These are phyloP conservation scores for Wickerhamiella azyma DNA, from an alignment of 805 yeast genomes.

Conservation along the genomic window DNA sequence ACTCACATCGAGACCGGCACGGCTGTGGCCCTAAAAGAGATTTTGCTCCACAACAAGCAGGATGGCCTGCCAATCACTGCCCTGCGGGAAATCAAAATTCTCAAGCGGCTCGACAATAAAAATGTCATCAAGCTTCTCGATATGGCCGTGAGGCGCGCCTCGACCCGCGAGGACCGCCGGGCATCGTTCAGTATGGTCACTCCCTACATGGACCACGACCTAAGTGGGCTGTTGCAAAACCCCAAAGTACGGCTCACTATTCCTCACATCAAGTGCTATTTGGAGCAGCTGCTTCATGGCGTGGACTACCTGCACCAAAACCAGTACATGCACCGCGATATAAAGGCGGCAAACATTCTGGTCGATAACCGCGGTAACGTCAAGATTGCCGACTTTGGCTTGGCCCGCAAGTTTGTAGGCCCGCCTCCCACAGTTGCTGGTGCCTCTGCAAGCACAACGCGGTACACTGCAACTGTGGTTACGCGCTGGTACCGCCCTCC, in stretches of 20 bases:
- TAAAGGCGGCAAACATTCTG: constrained; percentile 89
- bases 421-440: constrained; percentile 38
- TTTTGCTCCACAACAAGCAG: constrained; percentile 61
- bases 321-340: constrained; percentile 68
- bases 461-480: constrained; percentile 63
- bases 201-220: constrained; percentile 85
- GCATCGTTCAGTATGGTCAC: constrained; percentile 66
- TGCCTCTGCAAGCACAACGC: constrained; percentile 29
- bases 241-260: constrained; percentile 47
- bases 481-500: constrained; percentile 98
- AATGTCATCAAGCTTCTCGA: constrained; percentile 70
- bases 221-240: constrained; percentile 79
- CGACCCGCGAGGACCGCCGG: constrained; percentile 19
- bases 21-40: constrained; percentile 75
- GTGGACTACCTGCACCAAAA: constrained; percentile 61
- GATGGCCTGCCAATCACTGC: constrained; percentile 89
- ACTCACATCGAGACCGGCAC: constrained; percentile 36
- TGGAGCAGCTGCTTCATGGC: constrained; percentile 67
- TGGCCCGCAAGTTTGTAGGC: constrained; percentile 67
- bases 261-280: constrained; percentile 68
- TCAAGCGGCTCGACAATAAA: constrained; percentile 53
- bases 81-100: constrained; percentile 73
- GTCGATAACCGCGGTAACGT: constrained; percentile 62
- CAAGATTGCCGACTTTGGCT: constrained; percentile 91
- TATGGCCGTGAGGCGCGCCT: constrained; percentile 40